Conservation (phyloP, 345 rosid species). For the Eucalyptus rudis region DNA sequence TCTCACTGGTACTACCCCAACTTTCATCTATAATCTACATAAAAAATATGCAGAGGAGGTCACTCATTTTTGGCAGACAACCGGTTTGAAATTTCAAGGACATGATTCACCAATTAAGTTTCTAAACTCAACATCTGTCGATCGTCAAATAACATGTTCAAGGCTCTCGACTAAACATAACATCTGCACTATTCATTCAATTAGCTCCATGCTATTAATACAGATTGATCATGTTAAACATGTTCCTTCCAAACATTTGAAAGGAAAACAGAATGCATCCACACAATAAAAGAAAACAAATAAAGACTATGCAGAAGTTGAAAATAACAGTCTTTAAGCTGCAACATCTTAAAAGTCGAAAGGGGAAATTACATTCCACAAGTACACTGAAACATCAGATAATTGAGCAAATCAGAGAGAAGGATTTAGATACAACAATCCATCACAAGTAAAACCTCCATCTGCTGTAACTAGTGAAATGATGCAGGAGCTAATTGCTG, state of each 20-base stretch:
- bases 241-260: neutral
- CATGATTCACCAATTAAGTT: neutral
- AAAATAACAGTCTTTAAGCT: neutral
- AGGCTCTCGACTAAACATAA: neutral
- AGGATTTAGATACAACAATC: neutral
- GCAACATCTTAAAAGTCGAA: neutral
- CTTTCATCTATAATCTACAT: neutral
- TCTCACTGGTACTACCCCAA: neutral
- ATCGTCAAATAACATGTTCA: neutral
- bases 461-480: neutral
- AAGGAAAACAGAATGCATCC: neutral
- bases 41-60: neutral
- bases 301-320: neutral
- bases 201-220: neutral
- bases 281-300: neutral
- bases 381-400: neutral
- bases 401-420: neutral
- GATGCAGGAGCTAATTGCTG: neutral
- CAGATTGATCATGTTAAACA: neutral
- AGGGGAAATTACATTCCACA: neutral
- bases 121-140: neutral
- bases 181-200: neutral
- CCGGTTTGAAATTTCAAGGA: neutral
- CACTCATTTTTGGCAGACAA: neutral
- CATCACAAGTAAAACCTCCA: neutral